phyloP scores from a whole-genome alignment of 176 grass and related monocot species.

The Bolboschoenus planiculmis region DNA sequence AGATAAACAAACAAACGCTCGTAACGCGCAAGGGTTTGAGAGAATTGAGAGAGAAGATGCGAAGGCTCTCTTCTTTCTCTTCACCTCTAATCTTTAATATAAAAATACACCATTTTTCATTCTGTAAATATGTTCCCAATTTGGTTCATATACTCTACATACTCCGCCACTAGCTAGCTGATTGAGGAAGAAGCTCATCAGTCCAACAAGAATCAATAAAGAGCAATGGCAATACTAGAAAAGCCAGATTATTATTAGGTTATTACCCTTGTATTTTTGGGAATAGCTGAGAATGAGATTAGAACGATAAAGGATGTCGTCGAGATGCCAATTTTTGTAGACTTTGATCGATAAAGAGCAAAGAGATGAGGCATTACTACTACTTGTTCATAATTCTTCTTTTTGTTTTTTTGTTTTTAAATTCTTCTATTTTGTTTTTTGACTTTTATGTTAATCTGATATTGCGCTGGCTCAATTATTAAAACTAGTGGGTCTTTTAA shows the following conservation, averaged over 20 bases:
- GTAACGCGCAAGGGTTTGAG: too few species aligned
- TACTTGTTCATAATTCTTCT: background rate
- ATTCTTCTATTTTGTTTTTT: background rate
- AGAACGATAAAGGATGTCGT: background rate
- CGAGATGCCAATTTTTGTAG: constrained; percentile 10
- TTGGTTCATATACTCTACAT: background rate
- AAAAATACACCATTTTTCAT: constrained; percentile 4
- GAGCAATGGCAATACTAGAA: background rate
- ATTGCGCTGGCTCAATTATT: background rate
- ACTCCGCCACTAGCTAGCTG: background rate
- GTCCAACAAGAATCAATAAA: constrained; percentile 2
- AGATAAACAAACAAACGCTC: too few species aligned
- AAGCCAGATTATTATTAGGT: background rate
- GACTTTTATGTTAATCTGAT: background rate
- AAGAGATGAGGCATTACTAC: background rate
- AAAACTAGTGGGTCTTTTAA: background rate
- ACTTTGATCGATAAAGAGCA: background rate
- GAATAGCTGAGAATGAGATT: background rate
- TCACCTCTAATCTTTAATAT: background rate
- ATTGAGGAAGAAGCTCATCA: constrained; percentile 9
- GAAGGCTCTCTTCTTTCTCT: constrained; percentile 12
- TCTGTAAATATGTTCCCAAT: constrained; percentile 19
- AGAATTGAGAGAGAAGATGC: background rate
- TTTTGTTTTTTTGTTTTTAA: background rate
- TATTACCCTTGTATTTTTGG: background rate